Conservation (phyloP, 2,329 filamentous ascomycete genomes). For the Alternaria dauci region DNA sequence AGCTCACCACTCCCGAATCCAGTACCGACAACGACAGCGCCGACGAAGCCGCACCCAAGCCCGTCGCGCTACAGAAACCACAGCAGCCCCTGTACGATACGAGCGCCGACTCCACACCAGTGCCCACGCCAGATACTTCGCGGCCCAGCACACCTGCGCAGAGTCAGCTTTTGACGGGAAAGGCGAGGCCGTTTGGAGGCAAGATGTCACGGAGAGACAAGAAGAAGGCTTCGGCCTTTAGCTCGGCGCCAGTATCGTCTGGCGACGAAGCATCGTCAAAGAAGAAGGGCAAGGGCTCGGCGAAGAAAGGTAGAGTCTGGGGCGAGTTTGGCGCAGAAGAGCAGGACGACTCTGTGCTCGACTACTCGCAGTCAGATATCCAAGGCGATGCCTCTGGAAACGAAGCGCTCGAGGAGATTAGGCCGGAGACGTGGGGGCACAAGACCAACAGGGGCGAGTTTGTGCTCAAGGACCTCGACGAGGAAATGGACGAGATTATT, state of each 20-base stretch:
- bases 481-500: conserved; percentile 91
- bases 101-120: conserved; percentile 74
- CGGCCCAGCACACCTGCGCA: conserved; percentile 77
- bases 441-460: conserved; percentile 90
- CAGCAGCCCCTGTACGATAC: conserved; percentile 51
- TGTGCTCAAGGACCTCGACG: conserved; percentile 88
- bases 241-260: conserved; percentile 73
- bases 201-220: conserved; percentile 84
- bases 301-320: conserved; percentile 92
- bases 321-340: conserved; percentile 90
- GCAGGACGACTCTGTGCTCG: conserved; percentile 77
- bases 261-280: conserved; percentile 76
- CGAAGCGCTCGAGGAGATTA: conserved; percentile 74
- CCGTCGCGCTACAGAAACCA: conserved; percentile 60
- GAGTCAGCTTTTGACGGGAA: conserved; percentile 74
- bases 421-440: conserved; percentile 83
- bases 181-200: conserved; percentile 71
- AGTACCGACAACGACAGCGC: conserved; percentile 59
- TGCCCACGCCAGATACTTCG: conserved; percentile 76
- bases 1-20: conserved; percentile 59
- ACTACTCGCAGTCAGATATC: conserved; percentile 79
- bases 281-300: conserved; percentile 67
- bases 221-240: conserved; percentile 66
- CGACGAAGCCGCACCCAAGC: conserved; percentile 61
- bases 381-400: conserved; percentile 59